These are phyloP conservation scores for Citrullus amarus DNA, from an alignment of 306 rosid species.

Conservation along the genomic window DNA sequence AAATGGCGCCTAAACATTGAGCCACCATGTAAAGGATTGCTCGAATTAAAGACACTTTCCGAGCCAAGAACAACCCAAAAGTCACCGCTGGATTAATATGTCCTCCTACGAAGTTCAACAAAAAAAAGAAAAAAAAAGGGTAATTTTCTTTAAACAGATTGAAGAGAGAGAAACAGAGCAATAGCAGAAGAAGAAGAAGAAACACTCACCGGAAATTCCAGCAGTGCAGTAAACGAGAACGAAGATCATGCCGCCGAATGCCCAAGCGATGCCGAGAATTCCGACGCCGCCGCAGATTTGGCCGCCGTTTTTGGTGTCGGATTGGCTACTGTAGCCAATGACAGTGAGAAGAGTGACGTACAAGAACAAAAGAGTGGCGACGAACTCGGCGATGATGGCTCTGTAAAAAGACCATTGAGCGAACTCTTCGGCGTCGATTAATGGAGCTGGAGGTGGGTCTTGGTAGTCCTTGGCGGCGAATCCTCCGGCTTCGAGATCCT, in stretches of 20 bases:
- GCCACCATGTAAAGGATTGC: conserved; percentile 16
- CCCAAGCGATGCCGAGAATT: conserved; percentile 17
- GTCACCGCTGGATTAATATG: conserved; percentile 25
- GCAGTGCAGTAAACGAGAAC: conserved; percentile 19
- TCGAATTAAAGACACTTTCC: conserved; percentile 14
- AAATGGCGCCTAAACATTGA: conserved; percentile 19
- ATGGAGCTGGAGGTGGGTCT: conserved; percentile 13
- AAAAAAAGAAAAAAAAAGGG: neutral
- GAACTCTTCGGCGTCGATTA: conserved; percentile 13
- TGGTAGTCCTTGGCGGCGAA: conserved; percentile 8
- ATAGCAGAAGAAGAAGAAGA: neutral
- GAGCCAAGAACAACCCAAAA: conserved; percentile 14
- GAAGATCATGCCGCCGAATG: conserved; percentile 23
- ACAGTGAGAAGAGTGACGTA: conserved; percentile 14
- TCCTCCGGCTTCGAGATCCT: conserved; percentile 9
- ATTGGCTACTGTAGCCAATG: conserved; percentile 10
- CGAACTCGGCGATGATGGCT: conserved; percentile 18
- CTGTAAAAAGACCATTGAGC: conserved; percentile 16
- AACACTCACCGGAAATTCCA: conserved; percentile 11
- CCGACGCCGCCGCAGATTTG: conserved; percentile 16
- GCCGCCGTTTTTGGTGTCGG: neutral
- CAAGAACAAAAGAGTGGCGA: conserved; percentile 18
- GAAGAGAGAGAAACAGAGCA: neutral
- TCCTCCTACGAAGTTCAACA: conserved; percentile 7
- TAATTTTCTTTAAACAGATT: neutral